Percentiles rank a stretch among this genome's conserved stretches.
These are phyloP conservation scores for Bondarzewia mesenterica DNA, from an alignment of 1,284 basidiomycete genomes.

Conservation along the genomic window DNA sequence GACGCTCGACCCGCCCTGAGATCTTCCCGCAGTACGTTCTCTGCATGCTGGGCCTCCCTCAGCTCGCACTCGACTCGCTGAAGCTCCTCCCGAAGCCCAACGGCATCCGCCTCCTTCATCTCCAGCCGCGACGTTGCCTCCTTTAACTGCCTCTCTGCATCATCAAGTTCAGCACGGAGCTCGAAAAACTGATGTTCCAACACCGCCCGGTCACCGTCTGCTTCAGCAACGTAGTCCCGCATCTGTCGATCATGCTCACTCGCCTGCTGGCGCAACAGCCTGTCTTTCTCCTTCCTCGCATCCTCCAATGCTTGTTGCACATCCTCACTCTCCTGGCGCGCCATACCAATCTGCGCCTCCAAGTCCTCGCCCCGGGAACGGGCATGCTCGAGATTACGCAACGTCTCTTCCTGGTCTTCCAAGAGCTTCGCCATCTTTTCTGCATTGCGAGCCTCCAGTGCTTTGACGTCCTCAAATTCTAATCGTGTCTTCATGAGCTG, in stretches of 20 bases:
- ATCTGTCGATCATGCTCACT: constrained; percentile 79
- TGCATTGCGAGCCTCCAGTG: constrained; percentile 58
- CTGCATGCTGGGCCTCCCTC: constrained; percentile 51
- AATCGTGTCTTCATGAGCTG: constrained; percentile 58
- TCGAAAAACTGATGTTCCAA: constrained; percentile 82
- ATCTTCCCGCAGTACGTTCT: constrained; percentile 56
- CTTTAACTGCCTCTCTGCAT: constrained; percentile 50
- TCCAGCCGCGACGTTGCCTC: constrained; percentile 51
- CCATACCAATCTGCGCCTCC: constrained; percentile 61
- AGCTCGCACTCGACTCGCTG: constrained; percentile 62
- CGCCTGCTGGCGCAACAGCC: constrained; percentile 64
- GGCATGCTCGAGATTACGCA: constrained; percentile 69
- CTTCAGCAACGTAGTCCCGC: constrained; percentile 83
- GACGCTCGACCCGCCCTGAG: constrained; percentile 51
- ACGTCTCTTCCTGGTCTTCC: constrained; percentile 62
- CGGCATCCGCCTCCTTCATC: constrained; percentile 53
- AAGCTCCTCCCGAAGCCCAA: constrained; percentile 64
- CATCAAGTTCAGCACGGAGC: constrained; percentile 55
- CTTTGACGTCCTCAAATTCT: constrained; percentile 68
- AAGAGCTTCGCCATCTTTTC: constrained; percentile 58
- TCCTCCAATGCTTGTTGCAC: constrained; percentile 62
- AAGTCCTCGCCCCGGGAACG: constrained; percentile 65
- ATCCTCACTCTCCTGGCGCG: constrained; percentile 57
- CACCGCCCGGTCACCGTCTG: constrained; percentile 85
- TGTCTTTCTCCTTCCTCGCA: constrained; percentile 67